These are phyloP conservation scores for Chaetomium strumarium DNA, from an alignment of 2,329 filamentous ascomycete genomes.

Conservation along the genomic window DNA sequence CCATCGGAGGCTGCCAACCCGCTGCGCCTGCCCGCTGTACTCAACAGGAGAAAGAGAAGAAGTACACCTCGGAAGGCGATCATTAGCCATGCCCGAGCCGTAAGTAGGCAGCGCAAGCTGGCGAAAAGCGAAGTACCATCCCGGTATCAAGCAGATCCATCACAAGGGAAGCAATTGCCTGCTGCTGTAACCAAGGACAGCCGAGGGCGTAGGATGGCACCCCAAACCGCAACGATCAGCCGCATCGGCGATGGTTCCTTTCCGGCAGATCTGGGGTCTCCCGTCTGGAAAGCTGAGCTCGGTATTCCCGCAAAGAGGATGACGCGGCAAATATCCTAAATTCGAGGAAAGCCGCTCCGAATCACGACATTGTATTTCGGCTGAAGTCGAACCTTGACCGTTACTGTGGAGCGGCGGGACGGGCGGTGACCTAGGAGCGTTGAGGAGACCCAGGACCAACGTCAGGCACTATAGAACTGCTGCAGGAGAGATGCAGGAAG, in stretches of 20 bases:
- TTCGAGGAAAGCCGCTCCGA: constrained; percentile 14
- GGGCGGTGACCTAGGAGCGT: constrained; percentile 7
- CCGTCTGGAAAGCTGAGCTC: constrained; percentile 9
- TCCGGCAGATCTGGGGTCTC: constrained; percentile 23
- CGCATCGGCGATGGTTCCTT: constrained; percentile 22
- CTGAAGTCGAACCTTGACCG: constrained; percentile 21
- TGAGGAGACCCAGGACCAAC: background rate
- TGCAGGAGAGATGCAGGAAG: background rate
- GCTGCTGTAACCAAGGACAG: constrained; percentile 8
- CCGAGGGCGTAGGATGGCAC: background rate
- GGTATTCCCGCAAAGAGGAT: constrained; percentile 19
- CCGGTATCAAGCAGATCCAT: background rate
- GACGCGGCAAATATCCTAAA: constrained; percentile 25
- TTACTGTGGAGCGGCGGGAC: constrained; percentile 19
- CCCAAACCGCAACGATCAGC: constrained; percentile 15
- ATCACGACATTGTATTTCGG: constrained; percentile 22
- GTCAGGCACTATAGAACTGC: background rate
- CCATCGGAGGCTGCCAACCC: background rate
- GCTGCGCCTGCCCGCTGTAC: background rate
- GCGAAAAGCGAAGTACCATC: background rate
- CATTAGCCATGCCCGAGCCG: constrained; percentile 3
- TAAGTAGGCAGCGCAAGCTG: background rate
- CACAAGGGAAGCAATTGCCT: background rate
- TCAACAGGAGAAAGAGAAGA: background rate
- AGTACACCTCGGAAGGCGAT: background rate